Percentiles rank a stretch among this genome's conserved stretches.
These are phyloP conservation scores for Rusavskia elegans DNA, from an alignment of 495 filamentous ascomycete genomes.

Conservation along the genomic window DNA sequence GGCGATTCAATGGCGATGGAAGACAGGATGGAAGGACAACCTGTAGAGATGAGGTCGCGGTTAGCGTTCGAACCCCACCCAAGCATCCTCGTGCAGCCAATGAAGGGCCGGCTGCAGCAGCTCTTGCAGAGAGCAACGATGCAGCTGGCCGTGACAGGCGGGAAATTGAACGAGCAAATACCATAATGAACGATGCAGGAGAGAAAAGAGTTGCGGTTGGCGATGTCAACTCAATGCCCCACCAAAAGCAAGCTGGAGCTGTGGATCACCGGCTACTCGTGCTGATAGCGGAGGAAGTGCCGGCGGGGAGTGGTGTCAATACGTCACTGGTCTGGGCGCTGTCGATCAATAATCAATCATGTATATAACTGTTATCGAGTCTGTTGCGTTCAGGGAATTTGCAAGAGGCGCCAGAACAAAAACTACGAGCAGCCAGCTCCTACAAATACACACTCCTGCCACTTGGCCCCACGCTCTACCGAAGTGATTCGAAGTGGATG, in stretches of 20 bases:
- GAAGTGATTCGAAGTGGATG: too few species aligned
- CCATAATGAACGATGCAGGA: conserved; percentile 36
- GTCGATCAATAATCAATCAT: too few species aligned
- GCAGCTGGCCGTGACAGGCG: conserved; percentile 42
- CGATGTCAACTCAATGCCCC: not conserved
- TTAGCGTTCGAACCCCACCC: conserved; percentile 26
- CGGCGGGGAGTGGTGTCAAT: not conserved
- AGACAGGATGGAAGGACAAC: conserved; percentile 4
- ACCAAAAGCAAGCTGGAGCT: not conserved
- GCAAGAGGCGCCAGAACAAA: too few species aligned
- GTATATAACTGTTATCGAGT: too few species aligned
- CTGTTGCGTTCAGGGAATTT: too few species aligned
- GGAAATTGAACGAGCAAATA: conserved; percentile 48
- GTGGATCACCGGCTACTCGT: not conserved
- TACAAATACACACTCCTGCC: too few species aligned
- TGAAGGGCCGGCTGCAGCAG: conserved; percentile 7
- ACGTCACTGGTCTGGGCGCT: too few species aligned
- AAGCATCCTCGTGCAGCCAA: conserved; percentile 14
- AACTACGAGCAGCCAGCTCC: too few species aligned
- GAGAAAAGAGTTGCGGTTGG: not conserved
- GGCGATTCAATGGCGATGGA: not conserved
- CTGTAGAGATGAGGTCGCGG: conserved; percentile 18
- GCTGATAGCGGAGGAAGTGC: not conserved
- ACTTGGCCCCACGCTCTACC: too few species aligned
- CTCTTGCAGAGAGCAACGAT: conserved; percentile 30